A percentile compares a stretch with the other conserved stretches of the same genome.
These are phyloP conservation scores for Pleurotus citrinopileatus DNA, from an alignment of 768 basidiomycete genomes.

Conservation along the genomic window DNA sequence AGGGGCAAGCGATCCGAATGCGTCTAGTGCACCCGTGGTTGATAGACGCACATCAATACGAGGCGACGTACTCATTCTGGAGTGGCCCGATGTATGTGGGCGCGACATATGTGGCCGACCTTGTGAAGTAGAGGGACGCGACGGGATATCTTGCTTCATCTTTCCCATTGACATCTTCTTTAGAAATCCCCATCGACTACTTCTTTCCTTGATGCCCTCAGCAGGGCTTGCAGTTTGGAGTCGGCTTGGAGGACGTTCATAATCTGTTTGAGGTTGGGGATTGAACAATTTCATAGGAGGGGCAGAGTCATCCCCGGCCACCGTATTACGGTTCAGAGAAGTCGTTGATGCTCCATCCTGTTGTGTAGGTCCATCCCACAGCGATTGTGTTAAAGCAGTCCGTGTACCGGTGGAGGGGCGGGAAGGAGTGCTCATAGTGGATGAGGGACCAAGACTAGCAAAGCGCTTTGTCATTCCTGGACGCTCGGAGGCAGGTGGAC, in stretches of 20 bases:
- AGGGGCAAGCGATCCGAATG: constrained; percentile 34
- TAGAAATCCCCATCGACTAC: constrained; percentile 89
- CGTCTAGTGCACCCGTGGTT: constrained; percentile 61
- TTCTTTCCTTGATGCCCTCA: constrained; percentile 54
- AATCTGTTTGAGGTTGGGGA: constrained; percentile 13
- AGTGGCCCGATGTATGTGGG: constrained; percentile 29
- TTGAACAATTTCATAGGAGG: constrained; percentile 16
- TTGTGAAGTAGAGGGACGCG: constrained; percentile 35
- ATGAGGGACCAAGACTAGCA: constrained; percentile 65
- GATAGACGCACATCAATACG: constrained; percentile 73
- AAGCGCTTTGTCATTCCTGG: constrained; percentile 51
- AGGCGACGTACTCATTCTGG: constrained; percentile 42
- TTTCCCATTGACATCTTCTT: constrained; percentile 99
- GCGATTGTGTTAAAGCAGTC: constrained; percentile 39
- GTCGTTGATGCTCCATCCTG: constrained; percentile 21
- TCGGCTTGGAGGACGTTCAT: neutral
- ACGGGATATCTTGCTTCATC: constrained; percentile 66
- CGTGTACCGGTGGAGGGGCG: constrained; percentile 36
- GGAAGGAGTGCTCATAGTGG: constrained; percentile 31
- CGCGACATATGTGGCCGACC: constrained; percentile 15
- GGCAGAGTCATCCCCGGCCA: constrained; percentile 1
- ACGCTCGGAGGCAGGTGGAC: constrained; percentile 31
- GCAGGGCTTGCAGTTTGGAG: neutral
- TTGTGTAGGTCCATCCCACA: constrained; percentile 51
- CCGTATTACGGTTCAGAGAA: constrained; percentile 4